These are phyloP conservation scores for Coccinonectria pachysandricola DNA, from an alignment of 2,329 filamentous ascomycete species.

Conservation along the genomic window DNA sequence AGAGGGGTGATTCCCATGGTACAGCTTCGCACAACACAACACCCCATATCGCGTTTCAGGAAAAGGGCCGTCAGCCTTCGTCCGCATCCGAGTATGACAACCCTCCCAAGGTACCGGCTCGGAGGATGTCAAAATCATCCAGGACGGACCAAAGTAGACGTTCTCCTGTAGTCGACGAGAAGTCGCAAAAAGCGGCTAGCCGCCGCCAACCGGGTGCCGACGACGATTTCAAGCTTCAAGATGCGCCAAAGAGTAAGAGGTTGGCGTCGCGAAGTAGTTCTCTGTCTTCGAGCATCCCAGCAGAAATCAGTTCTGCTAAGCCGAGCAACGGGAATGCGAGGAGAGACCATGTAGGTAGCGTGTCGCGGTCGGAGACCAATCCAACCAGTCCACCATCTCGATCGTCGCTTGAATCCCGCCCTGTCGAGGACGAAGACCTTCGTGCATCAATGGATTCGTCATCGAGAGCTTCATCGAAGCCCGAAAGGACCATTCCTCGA, in stretches of 20 bases:
- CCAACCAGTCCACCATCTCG: conserved; percentile 29
- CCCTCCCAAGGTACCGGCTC: conserved; percentile 35
- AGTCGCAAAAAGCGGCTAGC: conserved; percentile 21
- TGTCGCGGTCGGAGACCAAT: conserved; percentile 27
- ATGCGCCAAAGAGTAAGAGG: conserved; percentile 60
- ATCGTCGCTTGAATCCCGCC: conserved; percentile 49
- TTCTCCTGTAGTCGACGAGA: conserved; percentile 28
- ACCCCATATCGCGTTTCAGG: conserved; percentile 88
- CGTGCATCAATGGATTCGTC: conserved; percentile 32
- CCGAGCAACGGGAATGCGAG: conserved; percentile 23
- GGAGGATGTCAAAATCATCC: conserved; percentile 34
- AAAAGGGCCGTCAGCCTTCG: conserved; percentile 56
- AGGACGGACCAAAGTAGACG: conserved; percentile 27
- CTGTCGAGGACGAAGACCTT: conserved; percentile 43
- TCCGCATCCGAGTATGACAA: conserved; percentile 46
- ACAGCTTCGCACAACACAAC: conserved; percentile 79
- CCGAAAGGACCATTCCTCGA: conserved; percentile 45
- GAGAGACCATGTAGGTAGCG: conserved; percentile 16
- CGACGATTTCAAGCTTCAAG: conserved; percentile 69
- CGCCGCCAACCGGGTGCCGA: conserved; percentile 26
- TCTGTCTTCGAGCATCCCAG: conserved; percentile 28
- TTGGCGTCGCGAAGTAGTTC: conserved; percentile 33
- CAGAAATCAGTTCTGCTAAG: conserved; percentile 25
- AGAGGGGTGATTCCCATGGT: conserved; percentile 37
- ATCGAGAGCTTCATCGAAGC: conserved; percentile 29